Evolutionary conservation across 345 rosid species (phyloP).

Genomic region (Camelina laxa): DNA sequence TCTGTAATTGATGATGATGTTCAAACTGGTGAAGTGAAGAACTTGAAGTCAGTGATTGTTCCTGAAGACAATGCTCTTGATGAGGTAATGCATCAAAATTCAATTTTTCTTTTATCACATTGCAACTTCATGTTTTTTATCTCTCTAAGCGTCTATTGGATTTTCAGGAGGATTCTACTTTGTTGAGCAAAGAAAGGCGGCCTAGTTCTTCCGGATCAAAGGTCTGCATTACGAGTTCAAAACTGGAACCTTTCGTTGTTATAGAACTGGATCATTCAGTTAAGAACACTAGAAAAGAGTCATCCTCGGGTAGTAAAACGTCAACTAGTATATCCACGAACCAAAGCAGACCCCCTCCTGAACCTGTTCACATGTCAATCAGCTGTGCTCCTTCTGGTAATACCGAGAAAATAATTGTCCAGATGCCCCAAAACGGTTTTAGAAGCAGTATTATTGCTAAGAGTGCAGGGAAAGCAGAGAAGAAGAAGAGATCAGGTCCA

Average conservation of each 20-base stretch:
- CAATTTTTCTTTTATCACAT: neutral
- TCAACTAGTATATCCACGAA: slow-evolving; percentile 14
- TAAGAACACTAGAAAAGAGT: slow-evolving; percentile 27
- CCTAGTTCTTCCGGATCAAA: slow-evolving; percentile 39
- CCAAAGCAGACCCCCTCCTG: slow-evolving; percentile 29
- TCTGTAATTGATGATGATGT: slow-evolving; percentile 27
- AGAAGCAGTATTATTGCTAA: slow-evolving; percentile 18
- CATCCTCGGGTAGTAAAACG: slow-evolving; percentile 27
- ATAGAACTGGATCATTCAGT: slow-evolving; percentile 17
- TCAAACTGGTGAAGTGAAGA: slow-evolving; percentile 43
- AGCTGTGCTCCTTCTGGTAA: slow-evolving; percentile 21
- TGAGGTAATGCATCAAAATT: slow-evolving; percentile 47
- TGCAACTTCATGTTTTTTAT: slow-evolving; percentile 22
- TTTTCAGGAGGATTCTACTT: slow-evolving; percentile 42
- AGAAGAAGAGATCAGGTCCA: slow-evolving; percentile 44
- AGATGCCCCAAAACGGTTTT: slow-evolving; percentile 18
- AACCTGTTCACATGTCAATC: slow-evolving; percentile 16
- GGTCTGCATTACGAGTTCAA: slow-evolving; percentile 18
- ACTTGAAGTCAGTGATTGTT: slow-evolving; percentile 29
- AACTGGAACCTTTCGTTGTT: slow-evolving; percentile 2
- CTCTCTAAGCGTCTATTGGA: slow-evolving; percentile 37
- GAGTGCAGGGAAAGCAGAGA: slow-evolving; percentile 29
- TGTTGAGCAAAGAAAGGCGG: slow-evolving; percentile 51
- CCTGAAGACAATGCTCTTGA: slow-evolving; percentile 37
- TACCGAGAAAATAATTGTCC: neutral